These are phyloP conservation scores for Lentinula raphanica DNA, from an alignment of 768 basidiomycete genomes.

Conservation along the genomic window DNA sequence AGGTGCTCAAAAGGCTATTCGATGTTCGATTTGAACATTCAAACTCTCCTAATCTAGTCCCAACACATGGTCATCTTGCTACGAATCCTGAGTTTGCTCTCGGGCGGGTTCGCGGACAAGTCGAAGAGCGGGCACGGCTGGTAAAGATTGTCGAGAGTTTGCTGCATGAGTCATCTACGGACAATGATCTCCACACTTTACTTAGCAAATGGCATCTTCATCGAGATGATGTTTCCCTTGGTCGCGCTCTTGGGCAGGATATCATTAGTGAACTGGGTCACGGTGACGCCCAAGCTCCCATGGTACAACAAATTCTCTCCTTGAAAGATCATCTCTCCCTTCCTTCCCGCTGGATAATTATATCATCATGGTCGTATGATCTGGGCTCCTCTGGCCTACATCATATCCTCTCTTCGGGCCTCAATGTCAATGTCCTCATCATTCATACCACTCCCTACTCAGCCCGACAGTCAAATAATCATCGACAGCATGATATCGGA, in stretches of 20 bases:
- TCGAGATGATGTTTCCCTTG: conserved; percentile 41
- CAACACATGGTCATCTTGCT: conserved; percentile 44
- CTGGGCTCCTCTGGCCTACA: conserved; percentile 72
- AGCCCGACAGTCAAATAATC: conserved; percentile 42
- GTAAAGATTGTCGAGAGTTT: conserved; percentile 42
- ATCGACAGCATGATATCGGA: conserved; percentile 73
- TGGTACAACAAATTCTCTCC: conserved; percentile 25
- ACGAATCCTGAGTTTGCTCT: conserved; percentile 70
- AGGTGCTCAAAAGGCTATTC: conserved; percentile 24
- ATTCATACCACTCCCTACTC: conserved; percentile 69
- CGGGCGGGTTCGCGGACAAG: conserved; percentile 60
- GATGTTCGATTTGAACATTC: conserved; percentile 52
- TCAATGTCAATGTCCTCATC: conserved; percentile 70
- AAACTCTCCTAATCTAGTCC: conserved; percentile 53
- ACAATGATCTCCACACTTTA: conserved; percentile 40
- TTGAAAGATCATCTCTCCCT: conserved; percentile 41
- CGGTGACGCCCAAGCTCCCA: conserved; percentile 30
- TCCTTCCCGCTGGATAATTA: conserved; percentile 68
- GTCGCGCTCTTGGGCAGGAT: conserved; percentile 36
- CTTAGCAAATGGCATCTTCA: conserved; percentile 55
- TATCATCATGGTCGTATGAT: conserved; percentile 76
- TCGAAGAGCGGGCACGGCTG: conserved; percentile 49
- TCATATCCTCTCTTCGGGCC: conserved; percentile 64
- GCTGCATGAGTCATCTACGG: conserved; percentile 31
- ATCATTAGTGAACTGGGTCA: conserved; percentile 32